Percentiles rank a stretch among this genome's conserved stretches.
Evolutionary conservation across 2,329 filamentous ascomycete species (phyloP).

Genomic region (Leptographium procerum): DNA sequence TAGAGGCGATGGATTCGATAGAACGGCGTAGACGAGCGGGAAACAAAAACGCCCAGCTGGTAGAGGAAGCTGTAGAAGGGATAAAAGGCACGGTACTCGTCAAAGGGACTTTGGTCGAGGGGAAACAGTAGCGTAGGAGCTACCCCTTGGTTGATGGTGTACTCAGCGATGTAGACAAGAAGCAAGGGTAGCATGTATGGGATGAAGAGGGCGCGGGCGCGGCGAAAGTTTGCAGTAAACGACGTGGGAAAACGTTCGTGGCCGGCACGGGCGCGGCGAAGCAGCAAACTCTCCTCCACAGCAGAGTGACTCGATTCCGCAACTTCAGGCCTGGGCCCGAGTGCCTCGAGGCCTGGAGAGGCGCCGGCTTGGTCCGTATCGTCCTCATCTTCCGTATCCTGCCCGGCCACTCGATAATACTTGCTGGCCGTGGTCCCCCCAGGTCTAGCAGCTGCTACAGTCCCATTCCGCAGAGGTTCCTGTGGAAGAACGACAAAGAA

Average conservation of each 20-base stretch:
- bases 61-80: conserved; percentile 92
- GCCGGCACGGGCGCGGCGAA: background rate
- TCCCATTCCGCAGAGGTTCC: conserved; percentile 42
- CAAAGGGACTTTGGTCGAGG: conserved; percentile 62
- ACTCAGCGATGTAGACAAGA: conserved; percentile 89
- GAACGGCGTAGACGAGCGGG: conserved; percentile 82
- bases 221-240: conserved; percentile 45
- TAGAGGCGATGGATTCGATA: conserved; percentile 73
- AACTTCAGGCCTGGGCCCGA: conserved; percentile 23
- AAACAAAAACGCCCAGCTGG: conserved; percentile 89
- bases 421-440: background rate
- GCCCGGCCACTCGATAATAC: background rate
- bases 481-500: conserved; percentile 75
- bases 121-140: conserved; percentile 84
- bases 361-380: conserved; percentile 22
- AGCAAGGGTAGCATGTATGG: conserved; percentile 82
- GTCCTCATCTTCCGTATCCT: conserved; percentile 10
- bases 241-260: conserved; percentile 4
- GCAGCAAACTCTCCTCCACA: conserved; percentile 15
- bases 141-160: conserved; percentile 94
- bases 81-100: conserved; percentile 77
- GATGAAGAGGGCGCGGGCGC: conserved; percentile 59
- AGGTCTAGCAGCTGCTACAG: background rate
- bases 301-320: conserved; percentile 16
- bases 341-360: conserved; percentile 18